These are phyloP conservation scores for Candida glaebosa DNA, from an alignment of 805 yeast genomes.

Conservation along the genomic window DNA sequence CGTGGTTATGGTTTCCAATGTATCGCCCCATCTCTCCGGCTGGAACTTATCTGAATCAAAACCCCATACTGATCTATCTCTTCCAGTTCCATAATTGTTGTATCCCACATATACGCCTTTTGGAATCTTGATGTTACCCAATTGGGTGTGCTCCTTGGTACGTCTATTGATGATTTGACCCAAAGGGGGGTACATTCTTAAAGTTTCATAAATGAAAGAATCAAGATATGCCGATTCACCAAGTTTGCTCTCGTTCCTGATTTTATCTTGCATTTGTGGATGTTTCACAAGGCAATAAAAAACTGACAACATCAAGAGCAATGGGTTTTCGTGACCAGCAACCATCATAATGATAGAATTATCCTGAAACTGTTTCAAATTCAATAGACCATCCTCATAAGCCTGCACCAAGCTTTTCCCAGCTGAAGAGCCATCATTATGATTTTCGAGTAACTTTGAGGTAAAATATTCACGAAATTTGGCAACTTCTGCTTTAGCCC, in stretches of 20 bases:
- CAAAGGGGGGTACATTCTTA: constrained; percentile 53
- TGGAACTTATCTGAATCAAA: constrained; percentile 37
- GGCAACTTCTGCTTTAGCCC: constrained; percentile 41
- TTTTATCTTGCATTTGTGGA: constrained; percentile 25
- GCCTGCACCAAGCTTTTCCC: constrained; percentile 42
- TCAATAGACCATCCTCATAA: constrained; percentile 30
- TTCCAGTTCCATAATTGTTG: constrained; percentile 50
- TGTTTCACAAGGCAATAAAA: constrained; percentile 46
- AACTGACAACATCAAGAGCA: constrained; percentile 45
- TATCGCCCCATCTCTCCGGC: constrained; percentile 53
- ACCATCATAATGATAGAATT: constrained; percentile 53
- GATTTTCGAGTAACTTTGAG: constrained; percentile 23
- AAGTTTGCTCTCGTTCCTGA: constrained; percentile 19
- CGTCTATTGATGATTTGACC: constrained; percentile 53
- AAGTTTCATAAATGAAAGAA: constrained; percentile 42
- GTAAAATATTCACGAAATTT: constrained; percentile 37
- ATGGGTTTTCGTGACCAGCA: constrained; percentile 67
- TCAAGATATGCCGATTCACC: constrained; percentile 21
- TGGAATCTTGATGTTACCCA: constrained; percentile 48
- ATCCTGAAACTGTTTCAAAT: constrained; percentile 48
- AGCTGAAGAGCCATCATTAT: constrained; percentile 24
- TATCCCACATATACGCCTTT: constrained; percentile 53
- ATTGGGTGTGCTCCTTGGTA: constrained; percentile 31
- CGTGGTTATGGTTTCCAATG: constrained; percentile 30
- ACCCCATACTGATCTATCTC: constrained; percentile 45